Conservation (phyloP, 2,329 filamentous ascomycete genomes). For the Fusarium pseudonygamai region DNA sequence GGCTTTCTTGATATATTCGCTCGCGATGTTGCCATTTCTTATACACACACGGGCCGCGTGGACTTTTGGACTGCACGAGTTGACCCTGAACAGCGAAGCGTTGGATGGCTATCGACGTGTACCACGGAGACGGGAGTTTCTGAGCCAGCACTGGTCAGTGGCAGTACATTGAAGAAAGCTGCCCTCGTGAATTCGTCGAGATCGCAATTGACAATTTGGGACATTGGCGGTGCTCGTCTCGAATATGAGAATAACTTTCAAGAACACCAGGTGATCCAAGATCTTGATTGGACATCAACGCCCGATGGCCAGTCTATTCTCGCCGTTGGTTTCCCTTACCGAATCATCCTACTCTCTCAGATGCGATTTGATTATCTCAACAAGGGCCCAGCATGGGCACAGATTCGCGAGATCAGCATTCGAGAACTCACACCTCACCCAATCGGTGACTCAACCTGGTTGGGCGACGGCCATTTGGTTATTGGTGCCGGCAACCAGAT, state of each 20-base stretch:
- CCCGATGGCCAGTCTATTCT: constrained; percentile 89
- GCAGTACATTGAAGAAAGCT: constrained; percentile 86
- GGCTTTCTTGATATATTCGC: constrained; percentile 89
- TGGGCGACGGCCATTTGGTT: constrained; percentile 84
- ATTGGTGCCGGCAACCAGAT: constrained; percentile 92
- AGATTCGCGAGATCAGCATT: constrained; percentile 83
- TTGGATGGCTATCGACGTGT: constrained; percentile 86
- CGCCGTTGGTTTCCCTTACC: constrained; percentile 90
- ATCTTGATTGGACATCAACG: constrained; percentile 94
- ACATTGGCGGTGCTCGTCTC: constrained; percentile 80
- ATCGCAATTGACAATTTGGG: constrained; percentile 89
- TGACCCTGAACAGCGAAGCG: constrained; percentile 63
- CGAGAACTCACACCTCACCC: constrained; percentile 86
- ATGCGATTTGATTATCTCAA: constrained; percentile 93
- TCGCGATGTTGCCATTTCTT: constrained; percentile 86
- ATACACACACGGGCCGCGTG: constrained; percentile 77
- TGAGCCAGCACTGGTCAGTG: constrained; percentile 81
- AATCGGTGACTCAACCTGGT: constrained; percentile 93
- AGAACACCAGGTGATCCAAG: constrained; percentile 77
- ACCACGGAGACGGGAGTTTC: constrained; percentile 80
- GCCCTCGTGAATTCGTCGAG: constrained; percentile 80
- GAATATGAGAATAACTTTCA: constrained; percentile 83
- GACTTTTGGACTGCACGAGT: constrained; percentile 88
- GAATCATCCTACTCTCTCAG: constrained; percentile 83
- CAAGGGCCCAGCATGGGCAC: constrained; percentile 87